Evolutionary conservation across 192 early-diverging fungal genomes (phyloP), one percentile per base, ranked within the genome.

Genomic region (Spizellomyces sp.): DNA sequence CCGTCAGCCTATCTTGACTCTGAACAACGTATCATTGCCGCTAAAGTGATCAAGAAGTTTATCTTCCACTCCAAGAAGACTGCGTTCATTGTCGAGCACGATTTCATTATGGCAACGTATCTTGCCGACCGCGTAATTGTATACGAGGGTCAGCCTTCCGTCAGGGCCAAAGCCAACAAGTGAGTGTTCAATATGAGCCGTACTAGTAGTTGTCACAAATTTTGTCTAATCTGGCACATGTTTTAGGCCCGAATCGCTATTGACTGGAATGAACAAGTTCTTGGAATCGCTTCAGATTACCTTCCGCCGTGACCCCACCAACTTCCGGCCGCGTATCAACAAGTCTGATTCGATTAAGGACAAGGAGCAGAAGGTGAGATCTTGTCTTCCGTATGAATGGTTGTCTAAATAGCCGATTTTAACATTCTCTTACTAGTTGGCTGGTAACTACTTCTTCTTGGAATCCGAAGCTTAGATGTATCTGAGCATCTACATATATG

Each of bases 71-170:
- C 90, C 71, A 94, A 96, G 81, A 93, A 94, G 86, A 98, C 96
- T 8, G 96, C 95, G 27, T 98, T 98, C 79, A 88, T 98, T 52
- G 96, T 98, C 60, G 96, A 98, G 90, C 96, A 96, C 90, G 96
- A 98, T 84, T 97, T 98, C 77, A 96, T 96, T 77, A 98, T 98
- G 96, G 95, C 94, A 9, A 97, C 95, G 6, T 98, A 98, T 74
- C 83, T 98, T 65, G 96, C 96, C 43, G 95, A 97, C 77, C 89
- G 94, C 79, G 95, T 96, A 21, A 91, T 98, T 77, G 95, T 98
- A 8, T 96, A 95, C 80, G 93, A 94, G 9, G 96, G 95, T 78
- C 83, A 69, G 63, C 94, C 96, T n/a, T 92, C 93, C 2, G 84
- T 95, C 45, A 72, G 90, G 45, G 96, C 95, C 42, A 78, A 58